These are phyloP conservation scores for Mortierella hygrophila DNA, from an alignment of 192 early-diverging fungal genomes.

Conservation along the genomic window DNA sequence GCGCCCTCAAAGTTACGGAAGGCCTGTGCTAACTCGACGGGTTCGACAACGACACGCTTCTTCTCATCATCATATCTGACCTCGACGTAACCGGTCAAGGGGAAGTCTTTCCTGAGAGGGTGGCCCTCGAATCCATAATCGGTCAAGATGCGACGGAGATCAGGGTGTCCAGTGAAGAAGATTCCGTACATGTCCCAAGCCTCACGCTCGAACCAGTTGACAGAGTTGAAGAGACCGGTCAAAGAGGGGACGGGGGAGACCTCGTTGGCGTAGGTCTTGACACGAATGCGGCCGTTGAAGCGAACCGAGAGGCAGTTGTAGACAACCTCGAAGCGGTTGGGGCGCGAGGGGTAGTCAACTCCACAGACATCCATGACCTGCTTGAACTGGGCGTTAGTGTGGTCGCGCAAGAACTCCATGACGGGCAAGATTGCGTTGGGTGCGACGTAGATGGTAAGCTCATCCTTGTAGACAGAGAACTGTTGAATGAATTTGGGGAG, in stretches of 20 bases:
- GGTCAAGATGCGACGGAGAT: slow-evolving; percentile 95
- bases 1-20: slow-evolving; percentile 96
- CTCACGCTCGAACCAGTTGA: slow-evolving; percentile 99
- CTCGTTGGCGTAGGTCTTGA: slow-evolving; percentile 98
- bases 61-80: slow-evolving; percentile 98
- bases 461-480: slow-evolving; percentile 98
- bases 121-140: slow-evolving; percentile 99
- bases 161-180: slow-evolving; percentile 96
- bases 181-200: slow-evolving; percentile 99
- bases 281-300: slow-evolving; percentile 94
- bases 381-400: slow-evolving; percentile 94
- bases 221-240: slow-evolving; percentile 81
- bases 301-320: slow-evolving; percentile 90
- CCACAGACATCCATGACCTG: slow-evolving; percentile 91
- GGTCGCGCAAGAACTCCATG: slow-evolving; percentile 92
- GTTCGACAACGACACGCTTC: slow-evolving; percentile 97
- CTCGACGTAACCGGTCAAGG: slow-evolving; percentile 98
- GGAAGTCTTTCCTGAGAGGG: slow-evolving; percentile 97
- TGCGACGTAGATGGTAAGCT: slow-evolving; percentile 94
- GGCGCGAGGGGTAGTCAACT: slow-evolving; percentile 91
- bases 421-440: slow-evolving; percentile 84
- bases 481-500: slow-evolving; percentile 98
- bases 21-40: slow-evolving; percentile 94
- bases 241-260: slow-evolving; percentile 90
- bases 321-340: slow-evolving; percentile 97